Evolutionary conservation across 176 grass and related monocot species (phyloP).

Genomic region (barley (Hordeum vulgare)): DNA sequence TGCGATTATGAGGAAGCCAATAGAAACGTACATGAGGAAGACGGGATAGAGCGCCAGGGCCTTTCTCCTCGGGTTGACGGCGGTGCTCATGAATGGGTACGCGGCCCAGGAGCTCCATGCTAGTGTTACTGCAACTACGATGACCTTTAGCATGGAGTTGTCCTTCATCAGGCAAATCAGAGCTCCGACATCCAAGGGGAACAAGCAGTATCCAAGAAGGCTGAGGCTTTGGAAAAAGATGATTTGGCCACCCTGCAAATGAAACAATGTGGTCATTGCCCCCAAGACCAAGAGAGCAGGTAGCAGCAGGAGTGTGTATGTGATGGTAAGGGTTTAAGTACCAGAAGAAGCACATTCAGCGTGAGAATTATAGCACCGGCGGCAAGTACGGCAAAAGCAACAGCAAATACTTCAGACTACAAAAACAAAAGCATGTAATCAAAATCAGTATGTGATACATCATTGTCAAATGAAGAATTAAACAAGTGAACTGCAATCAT

Average conservation of each 20-base stretch:
- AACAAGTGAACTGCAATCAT: background rate
- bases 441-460: background rate
- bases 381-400: conserved; percentile 87
- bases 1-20: conserved; percentile 75
- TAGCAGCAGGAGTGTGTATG: too few species aligned
- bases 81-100: conserved; percentile 87
- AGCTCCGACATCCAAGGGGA: conserved; percentile 80
- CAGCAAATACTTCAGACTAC: conserved; percentile 93
- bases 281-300: too few species aligned
- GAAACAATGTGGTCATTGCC: background rate
- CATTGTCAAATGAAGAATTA: background rate
- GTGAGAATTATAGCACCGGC: conserved; percentile 89
- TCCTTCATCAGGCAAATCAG: conserved; percentile 71
- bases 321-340: conserved; percentile 16
- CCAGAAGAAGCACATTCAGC: conserved; percentile 90
- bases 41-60: conserved; percentile 88
- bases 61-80: conserved; percentile 82
- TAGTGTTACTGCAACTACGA: conserved; percentile 51
- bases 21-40: conserved; percentile 93
- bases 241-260: conserved; percentile 71
- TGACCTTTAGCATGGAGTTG: conserved; percentile 53
- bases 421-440: conserved; percentile 9
- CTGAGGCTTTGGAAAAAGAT: conserved; percentile 97
- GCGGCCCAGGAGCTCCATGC: conserved; percentile 97
- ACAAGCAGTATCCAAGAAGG: conserved; percentile 87